These are phyloP conservation scores for Saccharomyces pastorianus DNA, from an alignment of 1,139 yeast genomes.

Conservation along the genomic window DNA sequence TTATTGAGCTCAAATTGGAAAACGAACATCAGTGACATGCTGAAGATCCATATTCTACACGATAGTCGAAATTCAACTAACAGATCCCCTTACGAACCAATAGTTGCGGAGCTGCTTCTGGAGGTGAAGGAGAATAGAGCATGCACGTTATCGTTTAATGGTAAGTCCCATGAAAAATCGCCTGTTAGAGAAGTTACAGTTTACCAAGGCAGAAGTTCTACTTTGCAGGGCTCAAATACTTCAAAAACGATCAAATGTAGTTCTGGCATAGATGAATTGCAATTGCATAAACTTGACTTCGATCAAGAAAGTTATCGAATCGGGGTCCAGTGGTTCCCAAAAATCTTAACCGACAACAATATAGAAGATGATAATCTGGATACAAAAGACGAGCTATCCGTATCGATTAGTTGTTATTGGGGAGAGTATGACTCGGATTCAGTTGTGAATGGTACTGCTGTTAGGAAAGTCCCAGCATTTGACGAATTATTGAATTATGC, in stretches of 20 bases:
- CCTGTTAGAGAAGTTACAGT: constrained; percentile 59
- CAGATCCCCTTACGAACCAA: constrained; percentile 54
- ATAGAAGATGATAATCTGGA: constrained; percentile 40
- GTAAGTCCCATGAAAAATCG: constrained; percentile 36
- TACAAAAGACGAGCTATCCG: constrained; percentile 42
- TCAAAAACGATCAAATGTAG: constrained; percentile 40
- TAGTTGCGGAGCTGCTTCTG: constrained; percentile 54
- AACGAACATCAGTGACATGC: constrained; percentile 36
- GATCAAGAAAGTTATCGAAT: constrained; percentile 45
- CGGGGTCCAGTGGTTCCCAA: constrained; percentile 74
- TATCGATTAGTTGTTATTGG: constrained; percentile 63
- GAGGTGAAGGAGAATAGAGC: constrained; percentile 54
- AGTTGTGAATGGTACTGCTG: constrained; percentile 32
- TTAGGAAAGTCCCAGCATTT: constrained; percentile 54
- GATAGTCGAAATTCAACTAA: constrained; percentile 37
- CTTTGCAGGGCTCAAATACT: constrained; percentile 41
- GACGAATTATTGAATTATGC: constrained; percentile 59
- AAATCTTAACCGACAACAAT: constrained; percentile 36
- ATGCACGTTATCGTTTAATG: constrained; percentile 53
- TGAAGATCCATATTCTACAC: constrained; percentile 43
- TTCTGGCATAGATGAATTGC: constrained; percentile 57
- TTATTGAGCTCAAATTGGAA: constrained; percentile 35
- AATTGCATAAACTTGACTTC: constrained; percentile 61
- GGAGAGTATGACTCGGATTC: constrained; percentile 51
- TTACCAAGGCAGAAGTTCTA: constrained; percentile 33